These are phyloP conservation scores for Diatrype stigma DNA, from an alignment of 2,329 filamentous ascomycete genomes.

Conservation along the genomic window DNA sequence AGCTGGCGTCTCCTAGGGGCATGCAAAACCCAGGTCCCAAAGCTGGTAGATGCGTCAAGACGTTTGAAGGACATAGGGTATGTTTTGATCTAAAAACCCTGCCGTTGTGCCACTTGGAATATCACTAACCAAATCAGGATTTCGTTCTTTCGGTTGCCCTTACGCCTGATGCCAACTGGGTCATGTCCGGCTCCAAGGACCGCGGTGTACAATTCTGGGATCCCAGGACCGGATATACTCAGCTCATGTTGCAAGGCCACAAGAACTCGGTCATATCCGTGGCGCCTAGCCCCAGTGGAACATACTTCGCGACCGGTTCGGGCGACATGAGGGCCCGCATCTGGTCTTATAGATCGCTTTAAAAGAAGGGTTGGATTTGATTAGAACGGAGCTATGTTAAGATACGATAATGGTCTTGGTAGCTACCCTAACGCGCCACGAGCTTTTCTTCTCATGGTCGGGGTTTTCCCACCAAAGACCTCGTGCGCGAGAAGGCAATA, in stretches of 20 bases:
- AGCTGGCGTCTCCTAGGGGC: conserved; percentile 70
- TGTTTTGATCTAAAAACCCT: conserved; percentile 22
- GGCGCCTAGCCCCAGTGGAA: conserved; percentile 82
- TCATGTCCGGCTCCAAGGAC: conserved; percentile 96
- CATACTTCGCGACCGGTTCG: conserved; percentile 91
- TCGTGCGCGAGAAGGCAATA: no score
- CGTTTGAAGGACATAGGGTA: conserved; percentile 94
- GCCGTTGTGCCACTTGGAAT: not conserved
- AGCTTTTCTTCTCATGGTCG: no score
- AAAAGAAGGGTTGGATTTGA: not conserved
- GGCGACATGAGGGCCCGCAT: conserved; percentile 97
- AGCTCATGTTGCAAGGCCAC: conserved; percentile 97
- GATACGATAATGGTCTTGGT: no score
- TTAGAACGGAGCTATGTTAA: no score
- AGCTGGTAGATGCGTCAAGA: conserved; percentile 90
- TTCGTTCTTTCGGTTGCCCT: conserved; percentile 95
- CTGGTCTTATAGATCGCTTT: conserved; percentile 68
- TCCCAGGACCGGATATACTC: conserved; percentile 83
- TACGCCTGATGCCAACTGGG: conserved; percentile 91
- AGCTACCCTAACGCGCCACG: no score
- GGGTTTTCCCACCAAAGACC: no score
- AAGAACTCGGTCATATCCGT: conserved; percentile 99
- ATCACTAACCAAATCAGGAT: conserved; percentile 55
- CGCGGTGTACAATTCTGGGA: conserved; percentile 99
- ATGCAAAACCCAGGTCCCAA: conserved; percentile 66